phyloP scores from a whole-genome alignment of 768 basidiomycete species.

The Mrakia blollopis region DNA sequence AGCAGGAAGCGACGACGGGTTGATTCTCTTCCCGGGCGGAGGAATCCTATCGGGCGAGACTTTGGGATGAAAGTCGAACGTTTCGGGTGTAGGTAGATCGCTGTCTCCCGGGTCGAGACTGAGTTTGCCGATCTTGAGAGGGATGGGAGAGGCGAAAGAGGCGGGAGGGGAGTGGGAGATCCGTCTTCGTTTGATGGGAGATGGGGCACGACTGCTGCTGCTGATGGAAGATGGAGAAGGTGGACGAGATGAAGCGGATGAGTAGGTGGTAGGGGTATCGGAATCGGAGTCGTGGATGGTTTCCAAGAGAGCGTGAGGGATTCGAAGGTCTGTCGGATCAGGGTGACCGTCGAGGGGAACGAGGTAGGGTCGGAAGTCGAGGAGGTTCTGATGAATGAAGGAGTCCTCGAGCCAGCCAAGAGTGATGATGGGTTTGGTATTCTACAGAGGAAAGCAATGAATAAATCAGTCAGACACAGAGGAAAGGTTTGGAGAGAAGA shows the following conservation, averaged over 20 bases:
- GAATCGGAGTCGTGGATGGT: not conserved
- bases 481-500: not conserved
- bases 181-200: not conserved
- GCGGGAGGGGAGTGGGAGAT: not conserved
- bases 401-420: conserved; percentile 21
- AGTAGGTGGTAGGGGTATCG: not conserved
- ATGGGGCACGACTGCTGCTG: not conserved
- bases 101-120: not conserved
- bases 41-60: not conserved
- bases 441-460: not conserved
- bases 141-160: not conserved
- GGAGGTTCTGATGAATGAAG: not conserved
- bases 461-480: not conserved
- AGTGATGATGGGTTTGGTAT: conserved; percentile 9
- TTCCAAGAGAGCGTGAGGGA: conserved; percentile 4
- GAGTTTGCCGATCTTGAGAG: not conserved
- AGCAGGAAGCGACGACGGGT: conserved; percentile 38
- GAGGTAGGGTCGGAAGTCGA: conserved; percentile 22
- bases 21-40: not conserved
- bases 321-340: not conserved
- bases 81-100: conserved; percentile 2
- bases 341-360: conserved; percentile 3
- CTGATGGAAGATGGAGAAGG: not conserved
- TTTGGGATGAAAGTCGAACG: not conserved
- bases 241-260: not conserved